These are phyloP conservation scores for Irpex lacteus DNA, from an alignment of 1,284 basidiomycete genomes.

Conservation along the genomic window DNA sequence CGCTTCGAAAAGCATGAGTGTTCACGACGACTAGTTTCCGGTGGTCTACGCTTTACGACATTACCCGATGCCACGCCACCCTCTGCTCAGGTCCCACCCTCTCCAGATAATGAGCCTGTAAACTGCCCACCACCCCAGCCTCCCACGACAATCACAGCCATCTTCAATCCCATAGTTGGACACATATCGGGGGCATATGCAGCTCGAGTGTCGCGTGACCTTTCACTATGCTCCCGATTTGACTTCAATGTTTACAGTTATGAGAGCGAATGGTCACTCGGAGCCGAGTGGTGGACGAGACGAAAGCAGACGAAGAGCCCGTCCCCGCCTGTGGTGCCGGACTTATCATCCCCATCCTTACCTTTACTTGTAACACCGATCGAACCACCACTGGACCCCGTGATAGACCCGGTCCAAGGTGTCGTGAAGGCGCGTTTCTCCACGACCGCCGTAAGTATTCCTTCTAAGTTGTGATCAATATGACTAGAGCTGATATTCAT, in stretches of 20 bases:
- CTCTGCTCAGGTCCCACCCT: constrained; percentile 45
- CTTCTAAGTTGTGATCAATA: not conserved
- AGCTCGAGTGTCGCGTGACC: constrained; percentile 81
- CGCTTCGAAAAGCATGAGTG: not conserved
- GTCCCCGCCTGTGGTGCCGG: constrained; percentile 7
- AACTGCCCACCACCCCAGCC: constrained; percentile 56
- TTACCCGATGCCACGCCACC: constrained; percentile 74
- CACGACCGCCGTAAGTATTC: constrained; percentile 72
- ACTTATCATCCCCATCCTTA: constrained; percentile 14
- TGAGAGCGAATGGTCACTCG: constrained; percentile 93
- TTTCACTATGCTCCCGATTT: constrained; percentile 91
- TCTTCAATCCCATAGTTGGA: constrained; percentile 96
- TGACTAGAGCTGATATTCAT: not conserved
- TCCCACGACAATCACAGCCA: constrained; percentile 90
- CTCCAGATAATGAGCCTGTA: not conserved
- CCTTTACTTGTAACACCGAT: constrained; percentile 14
- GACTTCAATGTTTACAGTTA: constrained; percentile 98
- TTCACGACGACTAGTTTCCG: constrained; percentile 64
- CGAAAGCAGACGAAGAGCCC: constrained; percentile 31
- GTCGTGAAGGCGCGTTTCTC: constrained; percentile 89
- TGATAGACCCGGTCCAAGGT: constrained; percentile 55
- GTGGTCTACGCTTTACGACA: constrained; percentile 90
- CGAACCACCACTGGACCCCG: constrained; percentile 21
- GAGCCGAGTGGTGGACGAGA: constrained; percentile 92
- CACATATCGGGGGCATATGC: constrained; percentile 92